Percentiles rank a stretch among this genome's conserved stretches.
Evolutionary conservation across 1,139 yeast genomes (phyloP).

Genomic region (Pichia sp.): DNA sequence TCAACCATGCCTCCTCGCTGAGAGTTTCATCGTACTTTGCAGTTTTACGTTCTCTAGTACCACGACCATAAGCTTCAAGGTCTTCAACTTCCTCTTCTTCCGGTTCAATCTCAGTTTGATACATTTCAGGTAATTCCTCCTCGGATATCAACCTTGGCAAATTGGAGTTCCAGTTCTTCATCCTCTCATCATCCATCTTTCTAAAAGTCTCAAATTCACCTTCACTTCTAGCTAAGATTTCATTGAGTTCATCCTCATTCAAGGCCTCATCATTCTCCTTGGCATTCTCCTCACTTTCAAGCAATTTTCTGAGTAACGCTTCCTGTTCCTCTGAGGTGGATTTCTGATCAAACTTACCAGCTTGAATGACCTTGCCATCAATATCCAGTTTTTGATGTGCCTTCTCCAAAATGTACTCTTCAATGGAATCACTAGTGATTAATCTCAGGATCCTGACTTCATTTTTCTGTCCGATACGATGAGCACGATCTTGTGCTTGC

Average conservation of each 20-base stretch:
- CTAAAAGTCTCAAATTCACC: slow-evolving; percentile 61
- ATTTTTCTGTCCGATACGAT: slow-evolving; percentile 96
- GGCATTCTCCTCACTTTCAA: slow-evolving; percentile 68
- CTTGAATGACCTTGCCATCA: slow-evolving; percentile 97
- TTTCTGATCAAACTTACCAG: slow-evolving; percentile 96
- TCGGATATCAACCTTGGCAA: slow-evolving; percentile 56
- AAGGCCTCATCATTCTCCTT: slow-evolving; percentile 57
- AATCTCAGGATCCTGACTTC: slow-evolving; percentile 90
- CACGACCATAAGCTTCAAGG: slow-evolving; percentile 42
- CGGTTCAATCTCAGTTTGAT: slow-evolving; percentile 47
- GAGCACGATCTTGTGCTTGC: slow-evolving; percentile 99
- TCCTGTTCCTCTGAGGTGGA: slow-evolving; percentile 97
- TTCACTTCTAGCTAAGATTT: slow-evolving; percentile 76
- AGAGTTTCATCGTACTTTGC: slow-evolving; percentile 87
- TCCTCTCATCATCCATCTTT: slow-evolving; percentile 65
- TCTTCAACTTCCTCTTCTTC: slow-evolving; percentile 41
- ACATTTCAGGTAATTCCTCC: slow-evolving; percentile 73
- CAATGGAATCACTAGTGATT: slow-evolving; percentile 91
- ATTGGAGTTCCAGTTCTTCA: slow-evolving; percentile 31
- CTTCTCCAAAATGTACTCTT: slow-evolving; percentile 88
- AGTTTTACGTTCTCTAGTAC: slow-evolving; percentile 75
- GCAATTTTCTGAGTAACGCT: slow-evolving; percentile 73
- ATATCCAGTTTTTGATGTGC: slow-evolving; percentile 93
- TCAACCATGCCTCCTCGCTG: slow-evolving; percentile 91
- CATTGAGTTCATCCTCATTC: slow-evolving; percentile 84